Evolutionary conservation across 2,329 filamentous ascomycete species (phyloP).

Genomic region (Fusarium multiceps): DNA sequence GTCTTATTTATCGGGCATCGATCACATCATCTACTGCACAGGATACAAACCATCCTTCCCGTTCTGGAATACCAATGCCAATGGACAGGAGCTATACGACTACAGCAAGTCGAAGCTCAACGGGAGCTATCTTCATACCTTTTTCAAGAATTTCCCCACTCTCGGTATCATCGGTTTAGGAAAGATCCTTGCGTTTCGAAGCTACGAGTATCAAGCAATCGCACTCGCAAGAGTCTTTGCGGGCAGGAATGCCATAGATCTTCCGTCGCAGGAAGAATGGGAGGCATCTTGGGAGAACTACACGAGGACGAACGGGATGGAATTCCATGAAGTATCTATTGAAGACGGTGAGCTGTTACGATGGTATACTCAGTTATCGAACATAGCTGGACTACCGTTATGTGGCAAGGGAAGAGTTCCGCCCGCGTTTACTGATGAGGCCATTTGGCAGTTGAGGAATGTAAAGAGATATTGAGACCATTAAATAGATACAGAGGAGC

Average conservation of each 20-base stretch:
- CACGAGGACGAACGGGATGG: rapidly evolving
- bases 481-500: not conserved
- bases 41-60: not conserved
- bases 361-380: not conserved
- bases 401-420: not conserved
- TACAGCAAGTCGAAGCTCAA: not conserved
- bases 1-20: not conserved
- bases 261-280: not conserved
- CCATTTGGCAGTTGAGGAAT: not conserved
- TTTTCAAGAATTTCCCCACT: not conserved
- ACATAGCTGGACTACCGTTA: not conserved
- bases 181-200: not conserved
- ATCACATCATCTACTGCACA: not conserved
- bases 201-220: slow-evolving; percentile 5
- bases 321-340: not conserved
- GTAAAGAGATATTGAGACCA: not conserved
- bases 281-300: not conserved
- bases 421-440: not conserved
- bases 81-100: not conserved
- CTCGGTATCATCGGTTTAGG: not conserved
- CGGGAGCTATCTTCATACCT: not conserved
- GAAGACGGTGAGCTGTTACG: not conserved
- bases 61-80: not conserved
- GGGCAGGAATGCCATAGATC: not conserved
- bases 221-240: slow-evolving; percentile 2